Percentiles rank a stretch among this genome's conserved stretches.
These are phyloP conservation scores for Aspergillus calidoustus DNA, from an alignment of 2,329 filamentous ascomycete genomes.

Conservation along the genomic window DNA sequence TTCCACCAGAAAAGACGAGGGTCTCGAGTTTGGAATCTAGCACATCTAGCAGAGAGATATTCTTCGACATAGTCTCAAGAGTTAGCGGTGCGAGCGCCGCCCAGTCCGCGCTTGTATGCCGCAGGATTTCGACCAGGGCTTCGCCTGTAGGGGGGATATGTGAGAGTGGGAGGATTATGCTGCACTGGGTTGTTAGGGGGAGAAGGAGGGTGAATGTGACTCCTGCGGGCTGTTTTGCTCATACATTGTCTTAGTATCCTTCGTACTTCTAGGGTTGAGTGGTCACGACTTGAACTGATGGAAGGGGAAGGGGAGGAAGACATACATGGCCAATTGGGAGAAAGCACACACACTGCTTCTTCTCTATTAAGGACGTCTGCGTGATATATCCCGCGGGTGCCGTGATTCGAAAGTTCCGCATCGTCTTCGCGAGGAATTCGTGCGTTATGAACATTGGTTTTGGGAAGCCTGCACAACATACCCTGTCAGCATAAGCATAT, in stretches of 20 bases:
- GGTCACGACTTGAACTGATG: background rate
- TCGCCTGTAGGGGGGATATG: conserved; percentile 5
- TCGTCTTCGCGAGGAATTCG: conserved; percentile 27
- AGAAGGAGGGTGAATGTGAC: conserved; percentile 9
- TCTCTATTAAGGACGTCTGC: conserved; percentile 22
- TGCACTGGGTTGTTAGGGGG: conserved; percentile 8
- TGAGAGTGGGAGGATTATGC: conserved; percentile 10
- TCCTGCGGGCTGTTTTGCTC: background rate
- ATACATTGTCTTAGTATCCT: background rate
- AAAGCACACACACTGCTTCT: conserved; percentile 19
- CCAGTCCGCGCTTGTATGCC: conserved; percentile 10
- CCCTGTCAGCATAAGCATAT: conserved; percentile 25
- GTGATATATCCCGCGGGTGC: conserved; percentile 11
- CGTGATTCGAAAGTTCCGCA: background rate
- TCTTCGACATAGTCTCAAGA: conserved; percentile 10
- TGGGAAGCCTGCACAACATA: conserved; percentile 28
- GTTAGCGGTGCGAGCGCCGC: conserved; percentile 10
- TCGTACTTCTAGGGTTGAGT: too few relatives aligned
- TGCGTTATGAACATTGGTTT: conserved; percentile 37
- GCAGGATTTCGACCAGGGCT: conserved; percentile 5
- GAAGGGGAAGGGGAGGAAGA: background rate
- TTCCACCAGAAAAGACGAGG: conserved; percentile 4
- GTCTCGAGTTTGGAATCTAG: background rate
- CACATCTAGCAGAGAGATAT: background rate
- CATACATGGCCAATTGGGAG: conserved; percentile 15